Evolutionary conservation across 2,329 filamentous ascomycete species (phyloP).

Genomic region (Trichophyton rubrum): DNA sequence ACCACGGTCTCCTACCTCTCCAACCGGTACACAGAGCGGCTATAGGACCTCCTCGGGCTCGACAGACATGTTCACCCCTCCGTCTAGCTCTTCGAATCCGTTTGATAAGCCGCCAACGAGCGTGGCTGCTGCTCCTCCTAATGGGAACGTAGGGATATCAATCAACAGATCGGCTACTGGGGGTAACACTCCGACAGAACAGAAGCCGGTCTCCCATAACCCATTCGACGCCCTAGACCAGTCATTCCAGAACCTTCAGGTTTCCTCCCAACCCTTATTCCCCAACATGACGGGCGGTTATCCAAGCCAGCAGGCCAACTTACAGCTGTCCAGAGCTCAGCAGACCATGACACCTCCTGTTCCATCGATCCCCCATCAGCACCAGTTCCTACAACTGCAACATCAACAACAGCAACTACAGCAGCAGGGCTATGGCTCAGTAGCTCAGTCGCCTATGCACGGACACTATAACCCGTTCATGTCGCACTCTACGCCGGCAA

Average conservation of each 20-base stretch:
- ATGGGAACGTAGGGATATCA: conserved; percentile 14
- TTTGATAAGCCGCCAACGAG: conserved; percentile 43
- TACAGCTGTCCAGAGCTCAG: conserved; percentile 27
- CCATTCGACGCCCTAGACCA: conserved; percentile 58
- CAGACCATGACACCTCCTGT: conserved; percentile 35
- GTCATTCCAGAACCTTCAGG: conserved; percentile 62
- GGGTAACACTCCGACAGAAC: conserved; percentile 13
- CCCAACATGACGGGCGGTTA: conserved; percentile 62
- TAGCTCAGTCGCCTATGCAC: conserved; percentile 13
- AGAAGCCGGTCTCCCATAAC: conserved; percentile 41
- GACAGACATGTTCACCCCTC: conserved; percentile 12
- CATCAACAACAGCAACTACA: conserved; percentile 14
- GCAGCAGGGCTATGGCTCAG: conserved; percentile 12
- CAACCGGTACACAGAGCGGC: conserved; percentile 15
- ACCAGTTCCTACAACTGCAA: neutral
- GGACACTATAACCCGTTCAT: conserved; percentile 16
- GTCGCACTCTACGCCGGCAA: conserved; percentile 18
- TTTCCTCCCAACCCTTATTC: conserved; percentile 56
- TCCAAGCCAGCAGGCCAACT: conserved; percentile 27
- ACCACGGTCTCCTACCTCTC: conserved; percentile 41
- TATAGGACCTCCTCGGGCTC: conserved; percentile 1
- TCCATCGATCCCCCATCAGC: conserved; percentile 8
- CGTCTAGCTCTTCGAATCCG: conserved; percentile 46
- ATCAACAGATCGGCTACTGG: conserved; percentile 19
- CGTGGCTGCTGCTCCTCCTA: conserved; percentile 13